Conservation (phyloP, 352 stramenopile genomes). For the Phytophthora kernoviae region DNA sequence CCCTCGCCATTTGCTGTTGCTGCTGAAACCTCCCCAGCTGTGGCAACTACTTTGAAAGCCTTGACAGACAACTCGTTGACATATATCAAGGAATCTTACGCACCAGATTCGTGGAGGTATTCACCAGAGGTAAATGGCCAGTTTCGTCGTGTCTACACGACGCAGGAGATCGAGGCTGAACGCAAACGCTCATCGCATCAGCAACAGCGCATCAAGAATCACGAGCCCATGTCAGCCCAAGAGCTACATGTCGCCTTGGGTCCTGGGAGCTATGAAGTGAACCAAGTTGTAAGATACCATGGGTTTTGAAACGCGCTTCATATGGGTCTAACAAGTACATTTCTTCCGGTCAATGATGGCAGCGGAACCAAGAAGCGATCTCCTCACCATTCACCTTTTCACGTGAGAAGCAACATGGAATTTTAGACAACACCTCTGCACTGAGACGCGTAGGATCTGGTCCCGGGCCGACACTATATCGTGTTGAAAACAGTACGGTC, state of each 20-base stretch:
- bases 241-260: constrained; percentile 45
- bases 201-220: constrained; percentile 11
- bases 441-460: constrained; percentile 23
- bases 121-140: constrained; percentile 43
- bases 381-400: constrained; percentile 53
- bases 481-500: constrained; percentile 18
- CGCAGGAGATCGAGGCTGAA: constrained; percentile 36
- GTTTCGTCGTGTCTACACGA: constrained; percentile 52
- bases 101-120: constrained; percentile 34
- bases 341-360: neutral
- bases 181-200: constrained; percentile 17
- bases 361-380: constrained; percentile 54
- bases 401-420: constrained; percentile 47
- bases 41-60: constrained; percentile 24
- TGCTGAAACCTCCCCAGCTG: constrained; percentile 10
- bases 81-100: constrained; percentile 10
- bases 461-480: constrained; percentile 28
- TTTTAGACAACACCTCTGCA: constrained; percentile 42
- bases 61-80: constrained; percentile 26
- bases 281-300: constrained; percentile 39
- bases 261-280: constrained; percentile 59
- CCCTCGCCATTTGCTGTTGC: constrained; percentile 16
- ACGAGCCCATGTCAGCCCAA: constrained; percentile 18
- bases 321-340: constrained; percentile 4
- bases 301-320: neutral